A percentile compares a stretch with the other conserved stretches of the same genome.
These are phyloP conservation scores for Calophaca sinica DNA, from an alignment of 306 rosid species.

Conservation along the genomic window DNA sequence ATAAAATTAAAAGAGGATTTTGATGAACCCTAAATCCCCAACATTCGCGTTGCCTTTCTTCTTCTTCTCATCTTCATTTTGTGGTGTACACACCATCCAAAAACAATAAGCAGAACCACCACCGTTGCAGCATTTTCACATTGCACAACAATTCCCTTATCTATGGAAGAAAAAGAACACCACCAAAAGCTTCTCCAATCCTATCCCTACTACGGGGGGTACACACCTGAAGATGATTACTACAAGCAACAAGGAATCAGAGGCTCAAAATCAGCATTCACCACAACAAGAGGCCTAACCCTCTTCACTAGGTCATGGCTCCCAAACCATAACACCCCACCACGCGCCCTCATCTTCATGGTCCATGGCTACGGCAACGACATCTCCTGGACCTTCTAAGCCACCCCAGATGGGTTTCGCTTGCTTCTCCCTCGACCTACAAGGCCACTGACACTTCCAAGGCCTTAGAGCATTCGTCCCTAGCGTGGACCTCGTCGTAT, in stretches of 20 bases:
- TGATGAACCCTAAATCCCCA: too few relatives aligned
- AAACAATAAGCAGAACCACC: too few relatives aligned
- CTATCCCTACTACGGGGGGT: slow-evolving; percentile 67
- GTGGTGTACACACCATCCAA: too few relatives aligned
- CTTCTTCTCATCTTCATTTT: too few relatives aligned
- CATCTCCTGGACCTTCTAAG: slow-evolving; percentile 91
- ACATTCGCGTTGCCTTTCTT: too few relatives aligned
- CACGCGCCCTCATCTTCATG: slow-evolving; percentile 77
- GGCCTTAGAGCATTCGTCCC: slow-evolving; percentile 90
- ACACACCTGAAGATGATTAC: slow-evolving; percentile 66
- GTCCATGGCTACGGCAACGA: slow-evolving; percentile 96
- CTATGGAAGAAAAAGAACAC: slow-evolving; percentile 20
- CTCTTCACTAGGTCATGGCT: slow-evolving; percentile 93
- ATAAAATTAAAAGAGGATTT: too few relatives aligned
- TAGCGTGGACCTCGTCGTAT: slow-evolving; percentile 69
- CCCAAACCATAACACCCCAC: slow-evolving; percentile 50
- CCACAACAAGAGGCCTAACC: slow-evolving; percentile 62
- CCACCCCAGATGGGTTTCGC: slow-evolving; percentile 79
- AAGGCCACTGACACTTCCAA: slow-evolving; percentile 77
- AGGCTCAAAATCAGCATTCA: slow-evolving; percentile 57
- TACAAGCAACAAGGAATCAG: slow-evolving; percentile 56
- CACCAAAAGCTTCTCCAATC: slow-evolving; percentile 16
- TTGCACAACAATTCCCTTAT: too few relatives aligned
- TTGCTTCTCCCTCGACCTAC: slow-evolving; percentile 83
- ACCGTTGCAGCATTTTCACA: too few relatives aligned